Conservation (phyloP, 768 basidiomycete genomes). For the Boletus pseudo-olivaceus region DNA sequence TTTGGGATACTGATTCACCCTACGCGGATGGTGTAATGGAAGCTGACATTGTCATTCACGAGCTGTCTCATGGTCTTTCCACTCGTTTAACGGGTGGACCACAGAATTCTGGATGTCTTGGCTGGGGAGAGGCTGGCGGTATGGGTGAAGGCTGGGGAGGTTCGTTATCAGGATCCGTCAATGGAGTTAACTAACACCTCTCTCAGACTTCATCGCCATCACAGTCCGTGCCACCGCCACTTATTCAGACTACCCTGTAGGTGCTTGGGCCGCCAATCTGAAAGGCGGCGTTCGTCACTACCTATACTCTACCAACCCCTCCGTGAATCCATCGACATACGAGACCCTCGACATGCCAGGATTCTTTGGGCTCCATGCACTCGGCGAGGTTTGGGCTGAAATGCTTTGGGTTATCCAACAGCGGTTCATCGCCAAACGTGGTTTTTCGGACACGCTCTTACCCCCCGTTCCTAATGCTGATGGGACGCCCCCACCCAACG, state of each 20-base stretch:
- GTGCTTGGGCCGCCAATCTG: conserved; percentile 89
- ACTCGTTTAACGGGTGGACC: conserved; percentile 96
- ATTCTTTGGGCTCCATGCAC: conserved; percentile 90
- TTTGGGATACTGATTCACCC: conserved; percentile 89
- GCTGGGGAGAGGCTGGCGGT: conserved; percentile 93
- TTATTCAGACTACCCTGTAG: conserved; percentile 87
- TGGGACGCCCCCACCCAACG: conserved; percentile 60
- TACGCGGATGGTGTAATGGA: conserved; percentile 95
- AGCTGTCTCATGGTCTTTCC: conserved; percentile 83
- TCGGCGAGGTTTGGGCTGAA: conserved; percentile 95
- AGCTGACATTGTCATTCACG: conserved; percentile 95
- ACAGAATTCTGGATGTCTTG: conserved; percentile 86
- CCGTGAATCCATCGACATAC: conserved; percentile 87
- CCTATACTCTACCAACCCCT: conserved; percentile 73
- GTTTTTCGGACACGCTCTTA: conserved; percentile 74
- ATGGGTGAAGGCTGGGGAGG: conserved; percentile 99
- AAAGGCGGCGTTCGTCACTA: conserved; percentile 81
- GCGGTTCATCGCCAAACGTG: conserved; percentile 74
- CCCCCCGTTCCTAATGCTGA: conserved; percentile 67
- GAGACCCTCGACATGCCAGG: conserved; percentile 91
- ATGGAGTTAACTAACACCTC: background rate
- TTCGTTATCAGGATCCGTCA: conserved; percentile 19
- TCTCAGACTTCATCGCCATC: conserved; percentile 78
- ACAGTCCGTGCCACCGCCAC: conserved; percentile 69
- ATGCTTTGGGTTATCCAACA: conserved; percentile 81